phyloP scores from a whole-genome alignment of 257 asterid species.

The Solanum clarkiae region DNA sequence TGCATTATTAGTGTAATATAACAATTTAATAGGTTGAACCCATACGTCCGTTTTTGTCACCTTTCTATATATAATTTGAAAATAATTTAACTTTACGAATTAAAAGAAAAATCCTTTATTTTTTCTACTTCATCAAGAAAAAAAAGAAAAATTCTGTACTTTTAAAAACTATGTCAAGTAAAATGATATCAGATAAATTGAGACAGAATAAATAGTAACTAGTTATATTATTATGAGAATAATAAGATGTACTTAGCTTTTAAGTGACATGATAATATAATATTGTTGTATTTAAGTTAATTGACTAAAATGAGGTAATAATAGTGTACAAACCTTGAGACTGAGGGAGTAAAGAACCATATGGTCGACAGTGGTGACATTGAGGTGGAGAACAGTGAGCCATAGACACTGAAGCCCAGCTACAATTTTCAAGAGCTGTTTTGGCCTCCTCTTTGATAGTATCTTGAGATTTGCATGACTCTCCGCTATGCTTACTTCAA shows the following conservation, averaged over 20 bases:
- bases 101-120: too few species aligned
- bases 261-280: neutral
- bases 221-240: neutral
- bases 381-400: slow-evolving; percentile 31
- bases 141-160: neutral
- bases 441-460: slow-evolving; percentile 23
- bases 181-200: neutral
- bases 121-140: too few species aligned
- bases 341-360: slow-evolving; percentile 31
- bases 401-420: slow-evolving; percentile 29
- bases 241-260: neutral
- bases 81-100: neutral
- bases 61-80: neutral
- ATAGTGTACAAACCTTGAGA: slow-evolving; percentile 15
- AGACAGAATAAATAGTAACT: neutral
- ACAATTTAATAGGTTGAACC: neutral
- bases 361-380: slow-evolving; percentile 28
- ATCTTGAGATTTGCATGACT: slow-evolving; percentile 41
- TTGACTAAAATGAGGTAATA: neutral
- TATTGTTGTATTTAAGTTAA: neutral
- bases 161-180: neutral
- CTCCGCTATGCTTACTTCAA: slow-evolving; percentile 36
- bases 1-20: neutral
- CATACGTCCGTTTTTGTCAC: neutral
- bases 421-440: slow-evolving; percentile 32